Base-by-base conservation (phyloP, 169 alveolate species). In the Eimeria falciformis region DNA sequence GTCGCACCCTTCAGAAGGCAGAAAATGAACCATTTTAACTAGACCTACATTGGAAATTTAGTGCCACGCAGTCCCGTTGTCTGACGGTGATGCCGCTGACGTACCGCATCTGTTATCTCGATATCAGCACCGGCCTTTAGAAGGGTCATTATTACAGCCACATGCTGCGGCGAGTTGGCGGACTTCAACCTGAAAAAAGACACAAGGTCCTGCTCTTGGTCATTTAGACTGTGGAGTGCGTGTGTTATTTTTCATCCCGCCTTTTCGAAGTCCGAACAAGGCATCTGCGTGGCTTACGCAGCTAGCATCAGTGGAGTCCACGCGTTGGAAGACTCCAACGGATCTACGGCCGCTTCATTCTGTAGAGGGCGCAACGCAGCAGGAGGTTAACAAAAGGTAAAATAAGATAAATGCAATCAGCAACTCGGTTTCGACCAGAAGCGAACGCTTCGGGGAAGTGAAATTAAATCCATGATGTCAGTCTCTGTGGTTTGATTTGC, bases 221-320 rank as follows among this genome's bases (percentile, higher is more conserved):
- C 25, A 53, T 3, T 1, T 1, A 21, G 65, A 53, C 1, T 53
- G 17, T 21, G 17, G 65, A 33, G 65, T 53, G 17, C 0, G 3
- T 53, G 65, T 3, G 3, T 53, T 17, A 12, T 53, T 12, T 21
- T 21, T 53, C 2, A 12, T 17, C 25, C n/a, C 3, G 17, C 0
- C 65, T 53, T 3, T 53, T 53, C 65, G 65, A 21, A 53, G 17
- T 12, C 65, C n/a, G 65, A 21, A 21, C 65, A 21, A 21, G 65
- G 65, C n/a, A 21, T 12, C 25, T 17, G 65, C 3, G n/a, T 17
- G 77, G 58, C 93, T 56, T 71, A 89, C 93, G 93, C 73, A 23
- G 93, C 93, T 68, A 89, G 68, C 93, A 89, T 89, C 23, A 89
- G 46, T 18, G 93, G 93, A 21, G 87, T 89, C 93, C 93, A 89